Percentiles rank a stretch among this genome's conserved stretches.
These are phyloP conservation scores for Ophiorrhiza pumila DNA, from an alignment of 257 asterid species.

Conservation along the genomic window DNA sequence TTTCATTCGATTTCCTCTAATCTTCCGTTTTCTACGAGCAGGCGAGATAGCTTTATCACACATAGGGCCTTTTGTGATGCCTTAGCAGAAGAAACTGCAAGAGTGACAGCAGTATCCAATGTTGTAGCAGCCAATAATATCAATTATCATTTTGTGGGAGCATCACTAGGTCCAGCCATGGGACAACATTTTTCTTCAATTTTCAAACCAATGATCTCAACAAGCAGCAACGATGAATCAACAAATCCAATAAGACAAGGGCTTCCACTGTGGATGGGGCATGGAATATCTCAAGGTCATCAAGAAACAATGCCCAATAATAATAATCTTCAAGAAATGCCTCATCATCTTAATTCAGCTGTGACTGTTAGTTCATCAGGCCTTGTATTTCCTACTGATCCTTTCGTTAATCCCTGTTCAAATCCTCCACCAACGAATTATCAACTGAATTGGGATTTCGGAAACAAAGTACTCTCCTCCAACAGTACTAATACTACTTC, in stretches of 20 bases:
- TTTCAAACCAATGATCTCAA: conserved; percentile 41
- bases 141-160: conserved; percentile 55
- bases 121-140: conserved; percentile 28
- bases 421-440: conserved; percentile 33
- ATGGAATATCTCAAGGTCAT: conserved; percentile 24
- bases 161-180: conserved; percentile 36
- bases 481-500: conserved; percentile 12
- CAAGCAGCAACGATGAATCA: conserved; percentile 25
- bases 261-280: conserved; percentile 53
- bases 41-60: conserved; percentile 94
- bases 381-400: conserved; percentile 25
- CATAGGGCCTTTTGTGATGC: conserved; percentile 97
- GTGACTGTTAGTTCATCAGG: conserved; percentile 22
- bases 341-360: conserved; percentile 29
- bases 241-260: conserved; percentile 35
- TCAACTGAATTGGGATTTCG: conserved; percentile 57
- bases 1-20: conserved; percentile 3
- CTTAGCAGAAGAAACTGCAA: conserved; percentile 83
- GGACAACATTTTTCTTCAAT: conserved; percentile 55
- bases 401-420: conserved; percentile 26
- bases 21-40: conserved; percentile 21
- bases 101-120: conserved; percentile 65
- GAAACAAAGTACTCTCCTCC: conserved; percentile 33
- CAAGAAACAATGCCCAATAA: conserved; percentile 29
- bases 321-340: conserved; percentile 47